These are phyloP conservation scores for Rhodamnia argentea DNA, from an alignment of 345 rosid genomes.

Conservation along the genomic window DNA sequence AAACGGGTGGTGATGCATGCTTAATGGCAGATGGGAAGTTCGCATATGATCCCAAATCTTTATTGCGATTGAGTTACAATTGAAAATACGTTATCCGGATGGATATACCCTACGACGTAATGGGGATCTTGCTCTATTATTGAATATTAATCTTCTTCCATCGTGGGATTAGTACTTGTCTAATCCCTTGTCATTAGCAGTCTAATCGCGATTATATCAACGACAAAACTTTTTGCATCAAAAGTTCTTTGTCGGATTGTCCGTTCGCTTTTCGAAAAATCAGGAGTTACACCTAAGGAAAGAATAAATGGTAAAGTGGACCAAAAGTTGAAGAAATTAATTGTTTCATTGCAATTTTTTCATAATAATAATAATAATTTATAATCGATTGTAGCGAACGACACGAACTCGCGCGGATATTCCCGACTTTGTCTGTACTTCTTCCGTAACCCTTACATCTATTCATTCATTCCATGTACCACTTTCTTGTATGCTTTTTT, in stretches of 20 bases:
- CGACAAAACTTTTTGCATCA: neutral
- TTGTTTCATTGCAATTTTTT: neutral
- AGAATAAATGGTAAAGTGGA: neutral
- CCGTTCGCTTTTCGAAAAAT: neutral
- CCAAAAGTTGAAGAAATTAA: neutral
- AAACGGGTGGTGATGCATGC: neutral
- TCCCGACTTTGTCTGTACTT: neutral
- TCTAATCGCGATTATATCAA: neutral
- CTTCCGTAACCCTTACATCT: neutral
- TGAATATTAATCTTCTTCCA: neutral
- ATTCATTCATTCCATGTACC: neutral
- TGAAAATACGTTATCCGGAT: no score
- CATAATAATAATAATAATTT: neutral
- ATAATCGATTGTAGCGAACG: rapidly evolving
- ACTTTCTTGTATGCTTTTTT: neutral
- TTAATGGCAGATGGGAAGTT: neutral
- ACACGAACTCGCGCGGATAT: neutral
- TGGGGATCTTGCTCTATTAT: neutral
- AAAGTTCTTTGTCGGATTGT: neutral
- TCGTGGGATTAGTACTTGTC: neutral
- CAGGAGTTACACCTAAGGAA: neutral
- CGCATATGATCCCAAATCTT: neutral
- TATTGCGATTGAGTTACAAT: neutral
- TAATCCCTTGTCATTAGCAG: neutral
- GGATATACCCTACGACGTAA: no score